These are phyloP conservation scores for Phytophthora multivora DNA, from an alignment of 352 stramenopile genomes.

Conservation along the genomic window DNA sequence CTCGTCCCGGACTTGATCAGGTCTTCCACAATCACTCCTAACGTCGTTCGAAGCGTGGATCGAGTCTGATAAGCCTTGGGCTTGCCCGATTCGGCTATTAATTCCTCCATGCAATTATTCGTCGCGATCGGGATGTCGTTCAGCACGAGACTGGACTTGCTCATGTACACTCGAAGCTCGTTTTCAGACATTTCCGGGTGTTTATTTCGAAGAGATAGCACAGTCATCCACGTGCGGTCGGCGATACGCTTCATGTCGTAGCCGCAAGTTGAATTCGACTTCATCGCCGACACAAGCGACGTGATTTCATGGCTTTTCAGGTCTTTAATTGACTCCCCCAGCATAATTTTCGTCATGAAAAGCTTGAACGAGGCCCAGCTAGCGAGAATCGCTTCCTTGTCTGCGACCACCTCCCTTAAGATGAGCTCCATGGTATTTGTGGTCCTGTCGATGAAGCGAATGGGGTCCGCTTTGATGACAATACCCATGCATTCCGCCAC, in stretches of 20 bases:
- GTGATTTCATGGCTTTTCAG: constrained; percentile 16
- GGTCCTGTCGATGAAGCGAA: constrained; percentile 16
- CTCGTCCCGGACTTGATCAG: constrained; percentile 36
- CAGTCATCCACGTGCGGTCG: constrained; percentile 24
- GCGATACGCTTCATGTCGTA: constrained; percentile 25
- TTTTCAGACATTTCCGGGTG: constrained; percentile 21
- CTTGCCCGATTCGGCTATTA: constrained; percentile 16
- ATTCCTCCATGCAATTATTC: constrained; percentile 38
- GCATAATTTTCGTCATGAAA: constrained; percentile 18
- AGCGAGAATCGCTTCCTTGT: constrained; percentile 31
- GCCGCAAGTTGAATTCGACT: constrained; percentile 24
- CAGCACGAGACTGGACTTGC: constrained; percentile 41
- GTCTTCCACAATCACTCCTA: constrained; percentile 49
- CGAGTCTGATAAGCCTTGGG: constrained; percentile 26
- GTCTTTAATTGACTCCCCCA: constrained; percentile 11
- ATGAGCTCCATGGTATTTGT: constrained; percentile 25
- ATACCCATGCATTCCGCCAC: constrained; percentile 38
- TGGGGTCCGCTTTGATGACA: not conserved
- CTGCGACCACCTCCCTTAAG: constrained; percentile 27
- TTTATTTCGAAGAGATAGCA: constrained; percentile 9
- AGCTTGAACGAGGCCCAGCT: constrained; percentile 13
- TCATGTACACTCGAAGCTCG: constrained; percentile 19
- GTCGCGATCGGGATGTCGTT: constrained; percentile 46
- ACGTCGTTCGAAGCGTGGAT: constrained; percentile 40
- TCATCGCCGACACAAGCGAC: constrained; percentile 12